A percentile compares a stretch with the other conserved stretches of the same genome.
Evolutionary conservation across 148 eudicot genomes (phyloP).

Genomic region (Silene conica): DNA sequence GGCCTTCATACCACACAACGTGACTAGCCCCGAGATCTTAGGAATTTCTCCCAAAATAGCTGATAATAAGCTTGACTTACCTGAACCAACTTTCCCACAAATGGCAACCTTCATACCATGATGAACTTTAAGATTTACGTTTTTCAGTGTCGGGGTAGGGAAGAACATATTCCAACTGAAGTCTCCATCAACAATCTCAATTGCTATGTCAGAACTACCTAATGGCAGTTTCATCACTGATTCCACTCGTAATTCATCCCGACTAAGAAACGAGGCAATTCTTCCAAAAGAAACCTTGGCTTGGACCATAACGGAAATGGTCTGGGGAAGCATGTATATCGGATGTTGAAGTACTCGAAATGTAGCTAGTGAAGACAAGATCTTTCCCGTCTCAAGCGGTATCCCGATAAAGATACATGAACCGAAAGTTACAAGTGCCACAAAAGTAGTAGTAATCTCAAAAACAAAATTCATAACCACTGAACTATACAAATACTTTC

Average conservation of each 20-base stretch:
- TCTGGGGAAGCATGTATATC: constrained; percentile 39
- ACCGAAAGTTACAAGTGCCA: too few relatives aligned
- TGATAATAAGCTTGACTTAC: constrained; percentile 49
- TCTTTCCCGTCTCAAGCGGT: constrained; percentile 39
- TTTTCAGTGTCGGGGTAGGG: constrained; percentile 23
- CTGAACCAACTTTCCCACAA: constrained; percentile 46
- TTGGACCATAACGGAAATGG: constrained; percentile 26
- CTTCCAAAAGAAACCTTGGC: constrained; percentile 34
- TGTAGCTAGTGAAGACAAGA: constrained; percentile 52
- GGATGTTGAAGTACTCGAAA: constrained; percentile 47
- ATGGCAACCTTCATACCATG: constrained; percentile 38
- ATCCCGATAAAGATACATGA: too few relatives aligned
- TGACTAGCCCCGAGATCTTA: too few relatives aligned
- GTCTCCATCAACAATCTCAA: constrained; percentile 40
- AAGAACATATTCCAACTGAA: constrained; percentile 33
- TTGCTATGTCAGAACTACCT: constrained; percentile 14
- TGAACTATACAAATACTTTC: constrained; percentile 23
- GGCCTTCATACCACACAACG: too few relatives aligned
- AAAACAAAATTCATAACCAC: constrained; percentile 32
- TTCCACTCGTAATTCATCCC: constrained; percentile 33
- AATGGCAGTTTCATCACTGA: neutral
- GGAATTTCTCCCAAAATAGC: constrained; percentile 44
- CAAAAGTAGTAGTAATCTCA: constrained; percentile 35
- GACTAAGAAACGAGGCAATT: constrained; percentile 37
- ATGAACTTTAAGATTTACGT: constrained; percentile 7